Percentiles rank a stretch among this genome's conserved stretches.
Conservation (phyloP, 169 alveolate species). For the Plasmodium cynomolgi region DNA sequence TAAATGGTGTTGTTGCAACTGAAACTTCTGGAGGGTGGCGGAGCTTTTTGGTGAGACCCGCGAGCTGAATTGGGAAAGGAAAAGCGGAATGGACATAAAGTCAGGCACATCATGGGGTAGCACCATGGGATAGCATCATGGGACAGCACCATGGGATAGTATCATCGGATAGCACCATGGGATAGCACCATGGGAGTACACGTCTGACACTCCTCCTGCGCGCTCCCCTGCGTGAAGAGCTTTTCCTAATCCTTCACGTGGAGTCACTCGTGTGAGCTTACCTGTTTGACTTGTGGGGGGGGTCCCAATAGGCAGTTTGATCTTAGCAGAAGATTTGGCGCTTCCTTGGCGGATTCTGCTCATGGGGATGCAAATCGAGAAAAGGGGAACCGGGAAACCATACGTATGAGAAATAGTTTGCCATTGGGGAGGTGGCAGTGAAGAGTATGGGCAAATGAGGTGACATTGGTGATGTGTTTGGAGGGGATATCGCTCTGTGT, state of each 20-base stretch:
- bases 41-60: not conserved
- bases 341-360: not conserved
- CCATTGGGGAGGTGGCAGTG: not conserved
- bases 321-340: not conserved
- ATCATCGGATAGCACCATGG: too few relatives aligned
- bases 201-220: not conserved
- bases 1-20: not conserved
- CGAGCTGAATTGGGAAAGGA: not conserved
- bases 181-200: too few relatives aligned
- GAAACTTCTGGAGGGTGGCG: not conserved
- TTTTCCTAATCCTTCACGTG: not conserved
- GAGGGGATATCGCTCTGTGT: not conserved
- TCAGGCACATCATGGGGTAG: not conserved
- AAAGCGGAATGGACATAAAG: not conserved
- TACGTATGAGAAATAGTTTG: not conserved
- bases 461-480: not conserved
- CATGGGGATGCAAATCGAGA: not conserved
- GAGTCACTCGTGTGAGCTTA: not conserved
- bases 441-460: not conserved
- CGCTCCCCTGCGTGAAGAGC: not conserved
- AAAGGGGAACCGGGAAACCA: not conserved
- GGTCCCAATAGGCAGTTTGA: conserved; percentile 7
- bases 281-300: not conserved
- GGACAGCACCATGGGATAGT: too few relatives aligned
- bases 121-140: too few relatives aligned